A percentile compares a stretch with the other conserved stretches of the same genome.
phyloP scores from a whole-genome alignment of 306 rosid species.

The Comarum palustre region DNA sequence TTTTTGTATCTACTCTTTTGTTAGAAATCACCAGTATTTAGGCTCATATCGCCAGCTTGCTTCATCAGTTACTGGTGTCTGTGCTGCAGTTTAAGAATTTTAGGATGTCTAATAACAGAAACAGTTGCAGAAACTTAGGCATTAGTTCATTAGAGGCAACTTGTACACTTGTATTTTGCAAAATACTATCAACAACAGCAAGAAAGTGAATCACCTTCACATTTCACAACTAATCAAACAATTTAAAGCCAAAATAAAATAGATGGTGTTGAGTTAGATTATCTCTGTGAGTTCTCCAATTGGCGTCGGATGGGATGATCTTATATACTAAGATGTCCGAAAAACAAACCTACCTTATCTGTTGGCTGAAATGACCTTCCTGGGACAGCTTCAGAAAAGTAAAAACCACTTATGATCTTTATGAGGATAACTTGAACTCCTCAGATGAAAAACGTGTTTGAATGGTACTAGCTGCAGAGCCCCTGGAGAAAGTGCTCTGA shows the following conservation, averaged over 20 bases:
- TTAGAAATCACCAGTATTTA: not conserved
- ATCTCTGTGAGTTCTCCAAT: not conserved
- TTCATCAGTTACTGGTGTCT: not conserved
- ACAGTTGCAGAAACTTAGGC: not conserved
- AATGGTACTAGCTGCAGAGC: slow-evolving; percentile 25
- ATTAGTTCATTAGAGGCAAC: not conserved
- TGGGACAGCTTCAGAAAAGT: not conserved
- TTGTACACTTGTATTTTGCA: not conserved
- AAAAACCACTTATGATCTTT: not conserved
- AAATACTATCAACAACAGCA: slow-evolving; percentile 14
- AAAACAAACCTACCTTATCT: not conserved
- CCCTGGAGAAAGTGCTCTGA: slow-evolving; percentile 34
- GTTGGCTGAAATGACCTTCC: slow-evolving; percentile 9
- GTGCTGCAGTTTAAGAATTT: not conserved
- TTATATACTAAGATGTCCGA: not conserved
- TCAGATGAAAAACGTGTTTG: slow-evolving; percentile 22
- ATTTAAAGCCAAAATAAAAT: not conserved
- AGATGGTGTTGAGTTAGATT: not conserved
- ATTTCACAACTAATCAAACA: slow-evolving; percentile 5
- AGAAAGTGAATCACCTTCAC: not conserved
- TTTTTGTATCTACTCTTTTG: not conserved
- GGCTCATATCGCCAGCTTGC: not conserved
- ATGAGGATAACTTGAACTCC: slow-evolving; percentile 1
- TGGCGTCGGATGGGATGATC: slow-evolving; percentile 7
- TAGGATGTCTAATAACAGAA: not conserved